phyloP scores from a whole-genome alignment of 345 rosid genomes.

The Camelina laxa region DNA sequence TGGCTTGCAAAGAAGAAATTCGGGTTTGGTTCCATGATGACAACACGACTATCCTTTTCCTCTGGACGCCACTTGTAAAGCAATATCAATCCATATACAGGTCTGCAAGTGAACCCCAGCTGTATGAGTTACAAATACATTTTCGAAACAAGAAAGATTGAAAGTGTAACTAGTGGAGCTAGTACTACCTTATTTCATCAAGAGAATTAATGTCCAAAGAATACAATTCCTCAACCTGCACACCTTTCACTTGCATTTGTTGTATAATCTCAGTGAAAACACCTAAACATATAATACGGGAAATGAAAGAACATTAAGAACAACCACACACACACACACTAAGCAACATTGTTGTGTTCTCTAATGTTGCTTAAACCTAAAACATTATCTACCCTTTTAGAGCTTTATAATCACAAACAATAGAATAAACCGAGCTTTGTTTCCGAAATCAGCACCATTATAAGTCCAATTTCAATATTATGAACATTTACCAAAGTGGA shows the following conservation, averaged over 20 bases:
- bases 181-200: slow-evolving; percentile 34
- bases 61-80: slow-evolving; percentile 52
- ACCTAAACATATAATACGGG: slow-evolving; percentile 19
- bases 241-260: slow-evolving; percentile 50
- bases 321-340: slow-evolving; percentile 7
- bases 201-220: slow-evolving; percentile 37
- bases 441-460: not conserved
- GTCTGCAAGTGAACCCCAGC: slow-evolving; percentile 27
- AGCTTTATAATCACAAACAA: slow-evolving; percentile 7
- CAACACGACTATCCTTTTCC: slow-evolving; percentile 44
- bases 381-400: not conserved
- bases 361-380: not conserved
- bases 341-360: not conserved
- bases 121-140: not conserved
- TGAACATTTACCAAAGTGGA: not conserved
- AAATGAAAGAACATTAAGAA: not conserved
- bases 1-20: slow-evolving; percentile 49
- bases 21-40: slow-evolving; percentile 45
- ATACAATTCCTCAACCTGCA: slow-evolving; percentile 44
- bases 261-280: slow-evolving; percentile 46
- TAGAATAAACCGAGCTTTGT: not conserved
- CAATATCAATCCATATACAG: slow-evolving; percentile 45
- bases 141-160: not conserved
- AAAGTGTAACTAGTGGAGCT: not conserved
- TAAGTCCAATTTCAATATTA: not conserved